Evolutionary conservation across 192 early-diverging fungal genomes (phyloP), one percentile per base, ranked within the genome.

Genomic region (Cetraspora pellucida): DNA sequence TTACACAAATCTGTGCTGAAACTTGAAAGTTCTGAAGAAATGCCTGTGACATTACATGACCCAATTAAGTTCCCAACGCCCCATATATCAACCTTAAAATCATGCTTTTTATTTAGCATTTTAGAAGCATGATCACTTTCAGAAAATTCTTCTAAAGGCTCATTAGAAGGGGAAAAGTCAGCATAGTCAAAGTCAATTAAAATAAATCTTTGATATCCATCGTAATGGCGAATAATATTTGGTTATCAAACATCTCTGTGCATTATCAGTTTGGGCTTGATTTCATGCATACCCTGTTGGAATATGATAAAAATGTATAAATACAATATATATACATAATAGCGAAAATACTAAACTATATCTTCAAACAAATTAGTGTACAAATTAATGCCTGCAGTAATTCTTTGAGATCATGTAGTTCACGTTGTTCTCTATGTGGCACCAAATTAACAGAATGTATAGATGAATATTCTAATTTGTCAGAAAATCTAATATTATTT

Each of bases 11-110:
- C 31, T 5, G 17, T 13, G 14, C 60, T 63, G 45, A 68, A 68
- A 0, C 66, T 68, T 68, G 6, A 28, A 61, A 61, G 59, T 61
- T 61, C 59, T 61, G 14, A 21, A 61, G 21, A 4, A 61, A 61
- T 61, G 10, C 28, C n/a, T 28, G 1, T 61, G 10, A 61, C 28
- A 28, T 61, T 4, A 21, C 23, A 61, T 21, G 59, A 61, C 3
- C 28, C 28, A 61, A 28, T 23, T 68, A 68, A 68, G 45, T 47
- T 2, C 0, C 44, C 19, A 49, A 61, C n/a, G n/a, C 59, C 66
- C 43, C 66, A 68, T 16, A 68, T 68, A 49, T 68, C 66, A 49
- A 68, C 66, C 19, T 68, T 68, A 44, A 61, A 23, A 61, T 61
- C 10, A 61, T 61, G 59, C 28, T 61, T 21, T 61, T 30, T 30